Conservation (phyloP, 2,329 filamentous ascomycete species). For the Nannizziopsis arthrosporioides region DNA sequence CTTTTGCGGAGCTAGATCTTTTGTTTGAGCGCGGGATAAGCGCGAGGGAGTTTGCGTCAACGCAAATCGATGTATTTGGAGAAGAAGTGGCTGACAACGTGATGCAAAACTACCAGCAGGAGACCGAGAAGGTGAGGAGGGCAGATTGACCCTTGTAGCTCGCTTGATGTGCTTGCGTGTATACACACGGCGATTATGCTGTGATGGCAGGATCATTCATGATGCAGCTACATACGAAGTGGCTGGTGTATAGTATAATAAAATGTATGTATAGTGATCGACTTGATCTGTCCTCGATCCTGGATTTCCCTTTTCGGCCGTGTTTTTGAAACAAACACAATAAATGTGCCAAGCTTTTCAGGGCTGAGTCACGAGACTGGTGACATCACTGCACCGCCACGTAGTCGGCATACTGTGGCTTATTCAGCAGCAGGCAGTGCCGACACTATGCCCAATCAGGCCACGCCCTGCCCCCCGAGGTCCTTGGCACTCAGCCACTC, state of each 20-base stretch:
- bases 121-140: background rate
- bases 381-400: conserved; percentile 6
- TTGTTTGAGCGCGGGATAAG: conserved; percentile 64
- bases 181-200: too few relatives aligned
- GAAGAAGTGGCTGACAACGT: conserved; percentile 13
- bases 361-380: too few relatives aligned
- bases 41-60: conserved; percentile 54
- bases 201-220: too few relatives aligned
- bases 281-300: too few relatives aligned
- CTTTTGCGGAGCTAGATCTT: conserved; percentile 76
- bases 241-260: too few relatives aligned
- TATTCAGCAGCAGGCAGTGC: background rate
- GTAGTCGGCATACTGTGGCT: background rate
- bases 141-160: background rate
- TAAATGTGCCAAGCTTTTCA: too few relatives aligned
- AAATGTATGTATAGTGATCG: too few relatives aligned
- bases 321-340: too few relatives aligned
- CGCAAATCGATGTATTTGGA: conserved; percentile 15
- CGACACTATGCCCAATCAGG: background rate
- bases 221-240: too few relatives aligned
- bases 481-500: conserved; percentile 7
- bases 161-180: too few relatives aligned
- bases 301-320: too few relatives aligned
- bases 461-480: background rate
- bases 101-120: conserved; percentile 11